phyloP scores from a whole-genome alignment of 163 green algal species.

The Chlorella variabilis region DNA sequence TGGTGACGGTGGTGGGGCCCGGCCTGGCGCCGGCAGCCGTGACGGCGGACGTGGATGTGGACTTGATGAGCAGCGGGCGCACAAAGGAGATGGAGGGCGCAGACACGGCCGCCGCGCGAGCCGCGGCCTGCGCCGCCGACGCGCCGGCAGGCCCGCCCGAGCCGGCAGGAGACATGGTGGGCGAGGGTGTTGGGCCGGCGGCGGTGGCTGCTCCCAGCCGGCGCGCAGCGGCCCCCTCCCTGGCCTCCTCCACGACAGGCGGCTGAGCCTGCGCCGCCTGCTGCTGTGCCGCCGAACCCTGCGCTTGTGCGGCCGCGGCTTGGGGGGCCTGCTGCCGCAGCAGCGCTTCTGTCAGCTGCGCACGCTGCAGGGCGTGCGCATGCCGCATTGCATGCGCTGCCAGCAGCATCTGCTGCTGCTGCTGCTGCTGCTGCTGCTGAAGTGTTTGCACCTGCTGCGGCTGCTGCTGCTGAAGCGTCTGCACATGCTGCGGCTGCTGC shows the following conservation, averaged over 20 bases:
- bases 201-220: neutral
- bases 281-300: neutral
- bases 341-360: neutral
- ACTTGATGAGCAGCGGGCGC: slow-evolving; percentile 7
- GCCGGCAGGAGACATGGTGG: neutral
- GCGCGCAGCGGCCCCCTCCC: neutral
- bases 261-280: neutral
- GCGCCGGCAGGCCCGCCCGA: neutral
- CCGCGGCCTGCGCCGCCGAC: neutral
- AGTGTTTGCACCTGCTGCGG: neutral
- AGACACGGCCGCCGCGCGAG: neutral
- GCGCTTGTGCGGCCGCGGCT: neutral
- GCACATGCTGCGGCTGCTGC: neutral
- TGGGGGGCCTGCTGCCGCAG: neutral
- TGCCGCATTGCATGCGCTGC: no score
- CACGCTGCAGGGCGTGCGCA: neutral
- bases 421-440: neutral
- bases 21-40: neutral
- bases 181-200: no score
- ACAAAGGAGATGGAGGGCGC: slow-evolving; percentile 4
- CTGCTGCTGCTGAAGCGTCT: neutral
- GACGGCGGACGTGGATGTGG: neutral
- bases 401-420: neutral
- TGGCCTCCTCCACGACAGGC: neutral
- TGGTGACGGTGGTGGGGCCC: neutral